phyloP scores from a whole-genome alignment of 2,329 filamentous ascomycete species.

The Alternaria sp. region DNA sequence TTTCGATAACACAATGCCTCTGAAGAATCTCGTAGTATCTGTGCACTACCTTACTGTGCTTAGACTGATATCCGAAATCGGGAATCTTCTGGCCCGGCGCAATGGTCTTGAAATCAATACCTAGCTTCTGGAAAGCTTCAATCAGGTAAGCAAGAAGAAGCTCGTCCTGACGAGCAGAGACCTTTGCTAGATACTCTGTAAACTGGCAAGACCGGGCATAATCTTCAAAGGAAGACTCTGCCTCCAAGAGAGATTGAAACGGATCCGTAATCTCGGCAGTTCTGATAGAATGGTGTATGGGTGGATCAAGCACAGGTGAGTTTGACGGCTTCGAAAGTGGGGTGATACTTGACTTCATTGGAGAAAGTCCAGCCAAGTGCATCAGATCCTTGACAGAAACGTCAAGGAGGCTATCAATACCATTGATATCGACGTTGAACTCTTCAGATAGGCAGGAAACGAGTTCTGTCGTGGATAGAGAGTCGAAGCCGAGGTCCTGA shows the following conservation, averaged over 20 bases:
- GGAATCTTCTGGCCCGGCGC: slow-evolving; percentile 7
- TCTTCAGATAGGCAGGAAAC: slow-evolving; percentile 7
- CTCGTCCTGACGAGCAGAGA: slow-evolving; percentile 15
- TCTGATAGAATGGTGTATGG: not conserved
- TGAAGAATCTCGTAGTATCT: slow-evolving; percentile 15
- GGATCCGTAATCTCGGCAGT: not conserved
- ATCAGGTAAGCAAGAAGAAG: slow-evolving; percentile 21
- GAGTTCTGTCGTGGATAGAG: slow-evolving; percentile 11
- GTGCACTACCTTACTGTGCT: slow-evolving; percentile 11
- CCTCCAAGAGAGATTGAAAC: slow-evolving; percentile 6
- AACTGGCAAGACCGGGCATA: slow-evolving; percentile 11
- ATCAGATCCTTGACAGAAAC: slow-evolving; percentile 6
- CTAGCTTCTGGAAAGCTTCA: slow-evolving; percentile 18
- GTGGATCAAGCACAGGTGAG: not conserved
- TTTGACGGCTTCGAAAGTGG: not conserved
- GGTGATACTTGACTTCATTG: not conserved
- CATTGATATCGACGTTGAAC: slow-evolving; percentile 10
- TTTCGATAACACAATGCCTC: slow-evolving; percentile 9
- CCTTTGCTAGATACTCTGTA: slow-evolving; percentile 4
- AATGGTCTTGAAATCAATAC: slow-evolving; percentile 7
- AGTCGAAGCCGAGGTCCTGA: slow-evolving; percentile 17
- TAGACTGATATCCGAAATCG: slow-evolving; percentile 4
- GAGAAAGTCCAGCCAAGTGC: not conserved
- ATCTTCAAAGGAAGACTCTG: not conserved
- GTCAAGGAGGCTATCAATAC: slow-evolving; percentile 8